phyloP scores from a whole-genome alignment of 1,284 basidiomycete genomes.

The Inonotus obliquus region DNA sequence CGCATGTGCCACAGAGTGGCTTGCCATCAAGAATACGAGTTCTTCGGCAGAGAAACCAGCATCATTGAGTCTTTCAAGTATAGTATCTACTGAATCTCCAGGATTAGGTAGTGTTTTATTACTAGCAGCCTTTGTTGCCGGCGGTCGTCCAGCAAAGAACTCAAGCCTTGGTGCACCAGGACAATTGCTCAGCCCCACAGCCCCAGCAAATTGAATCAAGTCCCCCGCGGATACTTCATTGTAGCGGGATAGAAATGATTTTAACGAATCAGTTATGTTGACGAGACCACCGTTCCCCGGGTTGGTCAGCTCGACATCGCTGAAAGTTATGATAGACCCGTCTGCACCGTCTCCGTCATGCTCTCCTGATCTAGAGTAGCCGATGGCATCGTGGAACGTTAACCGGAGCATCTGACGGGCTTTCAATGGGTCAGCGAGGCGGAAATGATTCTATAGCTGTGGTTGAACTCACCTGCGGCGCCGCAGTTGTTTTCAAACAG shows the following conservation, averaged over 20 bases:
- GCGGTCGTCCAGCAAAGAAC: conserved; percentile 20
- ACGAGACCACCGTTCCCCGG: conserved; percentile 18
- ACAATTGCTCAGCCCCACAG: conserved; percentile 20
- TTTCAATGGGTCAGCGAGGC: not conserved
- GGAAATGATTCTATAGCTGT: not conserved
- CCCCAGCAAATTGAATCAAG: conserved; percentile 23
- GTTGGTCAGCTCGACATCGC: conserved; percentile 12
- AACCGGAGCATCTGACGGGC: conserved; percentile 18
- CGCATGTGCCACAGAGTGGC: conserved; percentile 19
- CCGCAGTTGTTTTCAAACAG: conserved; percentile 19
- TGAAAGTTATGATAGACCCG: conserved; percentile 20
- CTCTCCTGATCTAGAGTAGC: conserved; percentile 13
- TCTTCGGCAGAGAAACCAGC: conserved; percentile 20
- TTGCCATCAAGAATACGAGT: conserved; percentile 17
- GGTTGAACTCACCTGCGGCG: conserved; percentile 11
- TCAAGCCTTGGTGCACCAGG: conserved; percentile 20
- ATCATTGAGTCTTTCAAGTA: conserved; percentile 18
- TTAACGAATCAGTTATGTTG: conserved; percentile 14
- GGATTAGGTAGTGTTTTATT: conserved; percentile 17
- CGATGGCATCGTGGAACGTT: conserved; percentile 21
- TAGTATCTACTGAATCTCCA: conserved; percentile 12
- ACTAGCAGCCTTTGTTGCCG: conserved; percentile 18
- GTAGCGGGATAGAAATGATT: conserved; percentile 11
- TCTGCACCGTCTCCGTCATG: conserved; percentile 20
- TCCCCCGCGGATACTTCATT: conserved; percentile 20